Base-by-base conservation (phyloP, 805 yeast genomes). In the Candida methanosorbosa region DNA sequence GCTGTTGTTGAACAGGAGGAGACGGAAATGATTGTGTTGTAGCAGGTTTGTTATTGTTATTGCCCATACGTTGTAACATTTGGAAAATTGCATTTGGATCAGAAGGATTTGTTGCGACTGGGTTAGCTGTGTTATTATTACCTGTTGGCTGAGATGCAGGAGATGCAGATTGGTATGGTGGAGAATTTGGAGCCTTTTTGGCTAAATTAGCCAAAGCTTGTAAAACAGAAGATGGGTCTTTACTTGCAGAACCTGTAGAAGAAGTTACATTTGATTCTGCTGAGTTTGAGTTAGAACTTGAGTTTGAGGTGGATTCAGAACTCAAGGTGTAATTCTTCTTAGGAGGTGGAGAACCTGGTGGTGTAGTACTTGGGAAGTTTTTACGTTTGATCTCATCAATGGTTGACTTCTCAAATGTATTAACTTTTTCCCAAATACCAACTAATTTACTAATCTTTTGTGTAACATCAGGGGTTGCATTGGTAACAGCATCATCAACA, bases 341-440 rank as follows among this genome's bases (percentile, higher is more conserved):
- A 35, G 43, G 40, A n/a, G 77, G 75, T 27, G 82, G 82, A 13
- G 82, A 71, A 19, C 75, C 81, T 2, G 81, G 81, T 26, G 92
- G 90, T 4, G 94, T 80, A 9, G 77, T 70, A 13, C 86, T 63
- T 33, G 59, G 61, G 49, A 80, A 81, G 54, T 72, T 72, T 50
- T 72, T 78, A 11, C 65, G 57, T 52, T 78, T 72, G 38, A 85
- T 69, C 15, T 68, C 53, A 30, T 67, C 57, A 36, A 92, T 63
- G 22, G 68, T 61, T 27, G 67, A 65, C 29, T 72, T 70, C 36
- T 67, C 66, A 60, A 92, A 90, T 13, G 95, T 81, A 29, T 75
- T 76, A 25, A 87, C 81, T 43, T 84, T 77, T 45, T 77, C 84
- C 98, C 98, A 92, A 49, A 92, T 88, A 43, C 85, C 95, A 44